phyloP scores from a whole-genome alignment of 208 protist genomes.

The Strigomonas galati region DNA sequence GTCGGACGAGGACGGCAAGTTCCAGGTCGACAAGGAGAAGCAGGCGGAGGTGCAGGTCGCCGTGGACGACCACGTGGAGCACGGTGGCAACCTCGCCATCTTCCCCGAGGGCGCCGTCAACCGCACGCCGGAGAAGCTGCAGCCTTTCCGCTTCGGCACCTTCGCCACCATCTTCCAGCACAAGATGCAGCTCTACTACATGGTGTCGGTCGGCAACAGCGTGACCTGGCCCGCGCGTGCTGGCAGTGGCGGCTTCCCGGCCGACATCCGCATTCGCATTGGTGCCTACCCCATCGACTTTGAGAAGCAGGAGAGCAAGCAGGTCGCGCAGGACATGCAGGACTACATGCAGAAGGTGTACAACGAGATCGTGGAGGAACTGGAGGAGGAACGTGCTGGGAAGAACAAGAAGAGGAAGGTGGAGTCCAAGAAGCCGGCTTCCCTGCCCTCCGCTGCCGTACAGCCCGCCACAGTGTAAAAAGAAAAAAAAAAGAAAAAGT shows the following conservation, averaged over 20 bases:
- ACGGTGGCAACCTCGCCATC: conserved; percentile 52
- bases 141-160: conserved; percentile 64
- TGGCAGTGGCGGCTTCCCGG: conserved; percentile 51
- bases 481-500: too few relatives aligned
- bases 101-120: conserved; percentile 80
- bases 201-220: conserved; percentile 47
- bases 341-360: conserved; percentile 46
- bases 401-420: background rate
- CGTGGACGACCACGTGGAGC: conserved; percentile 38
- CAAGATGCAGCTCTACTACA: conserved; percentile 40
- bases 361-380: conserved; percentile 10
- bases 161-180: conserved; percentile 61
- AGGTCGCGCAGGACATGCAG: conserved; percentile 36
- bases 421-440: background rate
- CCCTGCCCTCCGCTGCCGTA: background rate
- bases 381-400: conserved; percentile 3
- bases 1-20: conserved; percentile 34
- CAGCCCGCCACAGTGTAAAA: too few relatives aligned
- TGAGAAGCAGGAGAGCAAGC: conserved; percentile 38
- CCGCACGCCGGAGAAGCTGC: conserved; percentile 41
- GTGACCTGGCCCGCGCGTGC: conserved; percentile 56
- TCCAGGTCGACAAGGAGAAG: conserved; percentile 66
- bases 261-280: conserved; percentile 56
- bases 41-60: conserved; percentile 49
- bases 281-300: conserved; percentile 54